phyloP scores from a whole-genome alignment of 2,329 filamentous ascomycete genomes.

The Xenosphaeropsis pyriputrescens region DNA sequence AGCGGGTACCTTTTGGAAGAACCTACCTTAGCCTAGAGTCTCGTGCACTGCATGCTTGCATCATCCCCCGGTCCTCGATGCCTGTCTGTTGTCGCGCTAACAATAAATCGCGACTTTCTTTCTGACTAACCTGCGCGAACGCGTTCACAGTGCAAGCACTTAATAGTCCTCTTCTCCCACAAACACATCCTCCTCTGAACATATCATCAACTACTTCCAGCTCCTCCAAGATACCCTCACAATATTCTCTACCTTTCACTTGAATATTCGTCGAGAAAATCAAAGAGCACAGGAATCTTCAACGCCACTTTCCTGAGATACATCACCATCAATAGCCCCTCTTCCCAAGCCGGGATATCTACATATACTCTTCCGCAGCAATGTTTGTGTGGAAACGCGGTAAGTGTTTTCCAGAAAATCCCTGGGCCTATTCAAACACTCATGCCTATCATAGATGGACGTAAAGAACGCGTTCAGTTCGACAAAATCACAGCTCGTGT shows the following conservation, averaged over 20 bases:
- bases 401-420: slow-evolving; percentile 10
- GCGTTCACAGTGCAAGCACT: neutral
- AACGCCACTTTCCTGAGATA: slow-evolving; percentile 5
- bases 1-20: too few relatives aligned
- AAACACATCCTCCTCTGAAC: neutral
- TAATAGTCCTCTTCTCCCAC: neutral
- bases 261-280: too few relatives aligned
- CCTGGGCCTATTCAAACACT: slow-evolving; percentile 1
- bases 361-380: slow-evolving; percentile 1
- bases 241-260: too few relatives aligned
- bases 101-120: neutral
- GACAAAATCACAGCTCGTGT: slow-evolving; percentile 99
- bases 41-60: too few relatives aligned
- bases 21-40: too few relatives aligned
- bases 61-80: too few relatives aligned
- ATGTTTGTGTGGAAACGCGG: slow-evolving; percentile 22
- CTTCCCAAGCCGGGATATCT: neutral
- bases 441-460: slow-evolving; percentile 54
- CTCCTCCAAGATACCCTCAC: neutral
- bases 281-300: neutral
- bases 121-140: neutral
- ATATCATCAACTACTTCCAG: slow-evolving; percentile 1
- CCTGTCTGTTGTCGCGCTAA: neutral
- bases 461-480: slow-evolving; percentile 99
- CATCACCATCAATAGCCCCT: slow-evolving; percentile 4